Conservation (phyloP, 805 yeast genomes). For the Debaryomyces prosopidis region DNA sequence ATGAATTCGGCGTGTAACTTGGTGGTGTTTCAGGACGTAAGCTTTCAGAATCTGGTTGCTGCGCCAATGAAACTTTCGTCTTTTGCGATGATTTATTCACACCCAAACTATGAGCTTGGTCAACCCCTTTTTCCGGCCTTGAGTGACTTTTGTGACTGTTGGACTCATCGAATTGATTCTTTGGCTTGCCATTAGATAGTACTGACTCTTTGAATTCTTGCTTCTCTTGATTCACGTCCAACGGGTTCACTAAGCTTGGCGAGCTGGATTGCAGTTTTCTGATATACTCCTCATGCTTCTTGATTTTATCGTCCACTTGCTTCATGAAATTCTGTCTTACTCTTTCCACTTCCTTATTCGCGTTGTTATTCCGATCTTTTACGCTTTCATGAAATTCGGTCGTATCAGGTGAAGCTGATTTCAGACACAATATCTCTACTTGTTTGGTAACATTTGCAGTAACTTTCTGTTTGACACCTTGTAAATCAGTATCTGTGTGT, state of each 20-base stretch:
- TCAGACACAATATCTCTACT: slow-evolving; percentile 22
- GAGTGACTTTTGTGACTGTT: too few relatives aligned
- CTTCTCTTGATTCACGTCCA: neutral
- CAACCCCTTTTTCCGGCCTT: too few relatives aligned
- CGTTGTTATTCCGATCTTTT: neutral
- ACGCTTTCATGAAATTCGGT: neutral
- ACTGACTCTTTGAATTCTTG: too few relatives aligned
- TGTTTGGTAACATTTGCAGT: slow-evolving; percentile 31
- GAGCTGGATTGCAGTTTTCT: slow-evolving; percentile 4
- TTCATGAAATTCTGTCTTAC: slow-evolving; percentile 24
- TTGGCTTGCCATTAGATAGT: too few relatives aligned
- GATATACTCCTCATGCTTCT: slow-evolving; percentile 5
- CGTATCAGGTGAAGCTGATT: slow-evolving; percentile 15
- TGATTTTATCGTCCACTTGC: slow-evolving; percentile 29
- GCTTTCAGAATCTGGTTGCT: too few relatives aligned
- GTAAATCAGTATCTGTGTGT: slow-evolving; percentile 12
- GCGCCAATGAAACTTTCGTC: too few relatives aligned
- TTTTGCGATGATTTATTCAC: too few relatives aligned
- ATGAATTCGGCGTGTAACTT: too few relatives aligned
- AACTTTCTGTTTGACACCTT: slow-evolving; percentile 29
- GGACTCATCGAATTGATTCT: too few relatives aligned
- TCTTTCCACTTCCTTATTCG: slow-evolving; percentile 15
- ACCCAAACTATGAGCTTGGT: too few relatives aligned
- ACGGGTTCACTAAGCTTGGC: neutral
- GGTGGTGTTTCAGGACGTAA: too few relatives aligned